Conservation (phyloP, 345 rosid species). For the Litchi chinensis region DNA sequence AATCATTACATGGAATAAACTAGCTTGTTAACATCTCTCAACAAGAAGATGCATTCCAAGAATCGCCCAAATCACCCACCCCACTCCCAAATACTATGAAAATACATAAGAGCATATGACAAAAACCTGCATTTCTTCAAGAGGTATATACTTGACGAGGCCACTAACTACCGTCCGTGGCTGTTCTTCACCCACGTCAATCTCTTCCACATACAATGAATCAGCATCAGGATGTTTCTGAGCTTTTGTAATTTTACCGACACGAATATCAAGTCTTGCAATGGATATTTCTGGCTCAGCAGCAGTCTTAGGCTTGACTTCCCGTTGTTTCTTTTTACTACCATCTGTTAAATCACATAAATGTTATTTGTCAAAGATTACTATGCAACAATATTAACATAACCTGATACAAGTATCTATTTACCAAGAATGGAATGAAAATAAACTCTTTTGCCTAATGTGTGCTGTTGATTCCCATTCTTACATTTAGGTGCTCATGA, state of each 20-base stretch:
- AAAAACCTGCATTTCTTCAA: slow-evolving; percentile 82
- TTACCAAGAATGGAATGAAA: background rate
- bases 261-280: slow-evolving; percentile 82
- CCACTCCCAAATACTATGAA: background rate
- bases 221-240: slow-evolving; percentile 91
- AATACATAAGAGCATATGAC: slow-evolving; percentile 4
- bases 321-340: slow-evolving; percentile 55
- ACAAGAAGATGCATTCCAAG: background rate
- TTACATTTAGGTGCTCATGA: background rate
- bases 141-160: slow-evolving; percentile 77
- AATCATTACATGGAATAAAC: slow-evolving; percentile 11
- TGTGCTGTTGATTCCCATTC: background rate
- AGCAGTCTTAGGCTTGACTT: slow-evolving; percentile 45
- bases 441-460: background rate
- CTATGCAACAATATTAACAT: background rate
- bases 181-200: slow-evolving; percentile 77
- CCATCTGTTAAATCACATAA: slow-evolving; percentile 43
- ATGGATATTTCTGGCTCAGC: slow-evolving; percentile 68
- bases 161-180: slow-evolving; percentile 84
- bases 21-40: background rate
- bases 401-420: background rate
- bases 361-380: background rate
- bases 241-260: slow-evolving; percentile 69
- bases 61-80: background rate
- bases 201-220: slow-evolving; percentile 79